Conservation (phyloP, 2,329 filamentous ascomycete genomes). For the Rutstroemia sp. region DNA sequence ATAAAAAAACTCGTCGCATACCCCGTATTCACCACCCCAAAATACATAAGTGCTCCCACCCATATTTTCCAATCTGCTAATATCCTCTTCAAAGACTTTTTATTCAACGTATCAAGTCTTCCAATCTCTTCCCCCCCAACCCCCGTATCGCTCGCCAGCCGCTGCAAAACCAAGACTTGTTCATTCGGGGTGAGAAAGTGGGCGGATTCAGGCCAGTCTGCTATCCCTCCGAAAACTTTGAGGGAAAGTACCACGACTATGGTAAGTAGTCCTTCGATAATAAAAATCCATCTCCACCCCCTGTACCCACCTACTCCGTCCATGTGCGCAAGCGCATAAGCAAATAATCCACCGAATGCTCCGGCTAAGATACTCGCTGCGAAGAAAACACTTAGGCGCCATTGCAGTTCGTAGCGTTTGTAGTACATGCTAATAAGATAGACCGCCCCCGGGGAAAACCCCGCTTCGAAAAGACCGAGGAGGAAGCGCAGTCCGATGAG, state of each 20-base stretch:
- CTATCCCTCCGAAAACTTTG: conserved; percentile 37
- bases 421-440: conserved; percentile 44
- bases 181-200: conserved; percentile 36
- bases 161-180: conserved; percentile 20
- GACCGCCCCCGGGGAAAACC: conserved; percentile 53
- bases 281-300: conserved; percentile 37
- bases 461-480: conserved; percentile 42
- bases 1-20: conserved; percentile 30
- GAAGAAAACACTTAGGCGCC: conserved; percentile 47
- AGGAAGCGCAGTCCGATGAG: conserved; percentile 64
- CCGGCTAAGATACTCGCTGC: conserved; percentile 44
- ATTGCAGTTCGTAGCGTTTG: conserved; percentile 41
- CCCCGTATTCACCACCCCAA: conserved; percentile 46
- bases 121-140: conserved; percentile 9
- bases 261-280: conserved; percentile 37
- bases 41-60: conserved; percentile 41
- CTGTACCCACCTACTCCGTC: conserved; percentile 40
- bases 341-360: conserved; percentile 47
- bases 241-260: conserved; percentile 27
- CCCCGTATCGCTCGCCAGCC: conserved; percentile 18
- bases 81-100: conserved; percentile 32
- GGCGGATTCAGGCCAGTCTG: conserved; percentile 37
- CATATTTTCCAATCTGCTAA: conserved; percentile 42
- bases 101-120: conserved; percentile 27
- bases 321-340: conserved; percentile 48